Percentiles rank a stretch among this genome's conserved stretches.
phyloP scores from a whole-genome alignment of 2,329 filamentous ascomycete species.

The Fusarium hainanense region DNA sequence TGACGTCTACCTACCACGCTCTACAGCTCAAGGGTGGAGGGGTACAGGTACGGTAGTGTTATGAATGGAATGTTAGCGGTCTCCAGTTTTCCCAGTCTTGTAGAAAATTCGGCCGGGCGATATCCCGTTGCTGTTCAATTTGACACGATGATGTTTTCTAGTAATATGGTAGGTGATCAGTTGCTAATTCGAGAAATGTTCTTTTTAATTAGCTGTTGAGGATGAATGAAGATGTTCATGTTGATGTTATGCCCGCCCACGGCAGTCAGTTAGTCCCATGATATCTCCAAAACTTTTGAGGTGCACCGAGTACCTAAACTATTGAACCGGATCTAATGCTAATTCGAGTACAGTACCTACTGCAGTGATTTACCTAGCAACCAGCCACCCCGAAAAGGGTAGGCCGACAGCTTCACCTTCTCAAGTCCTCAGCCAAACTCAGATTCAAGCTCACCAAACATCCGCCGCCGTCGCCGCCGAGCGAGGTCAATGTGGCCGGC shows the following conservation, averaged over 20 bases:
- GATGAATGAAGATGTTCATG: slow-evolving; percentile 15
- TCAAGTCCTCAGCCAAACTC: slow-evolving; percentile 22
- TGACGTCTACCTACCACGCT: slow-evolving; percentile 28
- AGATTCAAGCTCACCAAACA: slow-evolving; percentile 36
- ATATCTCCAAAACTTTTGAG: not conserved
- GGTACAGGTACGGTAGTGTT: slow-evolving; percentile 43
- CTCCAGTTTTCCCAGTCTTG: slow-evolving; percentile 43
- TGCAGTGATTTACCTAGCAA: not conserved
- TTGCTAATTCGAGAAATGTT: not conserved
- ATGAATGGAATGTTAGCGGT: slow-evolving; percentile 48
- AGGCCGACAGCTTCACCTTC: slow-evolving; percentile 25
- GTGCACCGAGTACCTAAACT: not conserved
- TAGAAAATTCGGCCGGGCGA: slow-evolving; percentile 39
- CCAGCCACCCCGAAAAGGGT: slow-evolving; percentile 26
- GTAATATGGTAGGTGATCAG: not conserved
- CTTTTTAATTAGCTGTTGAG: not conserved
- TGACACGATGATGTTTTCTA: not conserved
- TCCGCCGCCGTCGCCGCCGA: slow-evolving; percentile 36
- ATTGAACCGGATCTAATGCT: not conserved
- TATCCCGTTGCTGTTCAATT: slow-evolving; percentile 22
- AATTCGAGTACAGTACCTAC: not conserved
- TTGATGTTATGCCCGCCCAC: not conserved
- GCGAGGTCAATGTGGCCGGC: slow-evolving; percentile 39
- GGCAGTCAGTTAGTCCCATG: slow-evolving; percentile 6
- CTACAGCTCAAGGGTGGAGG: slow-evolving; percentile 43